phyloP scores from a whole-genome alignment of 148 eudicot genomes.

The Mesembryanthemum crystallinum region DNA sequence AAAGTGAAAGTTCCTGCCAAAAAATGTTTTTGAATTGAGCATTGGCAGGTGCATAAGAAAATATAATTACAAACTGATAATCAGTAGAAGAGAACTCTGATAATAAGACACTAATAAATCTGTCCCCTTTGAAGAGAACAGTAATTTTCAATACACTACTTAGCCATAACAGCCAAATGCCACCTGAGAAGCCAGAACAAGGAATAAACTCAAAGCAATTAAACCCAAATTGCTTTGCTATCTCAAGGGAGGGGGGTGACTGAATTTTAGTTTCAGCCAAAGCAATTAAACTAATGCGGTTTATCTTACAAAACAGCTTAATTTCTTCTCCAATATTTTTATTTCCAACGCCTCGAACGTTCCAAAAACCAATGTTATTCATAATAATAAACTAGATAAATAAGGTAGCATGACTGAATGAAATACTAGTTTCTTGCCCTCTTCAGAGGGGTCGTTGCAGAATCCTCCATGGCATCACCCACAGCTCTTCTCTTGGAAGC shows the following conservation, averaged over 20 bases:
- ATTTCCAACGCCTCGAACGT: neutral
- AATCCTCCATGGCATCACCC: too few species aligned
- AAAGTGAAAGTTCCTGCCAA: neutral
- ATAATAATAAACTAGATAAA: too few species aligned
- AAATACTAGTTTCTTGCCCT: too few species aligned
- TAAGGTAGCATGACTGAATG: too few species aligned
- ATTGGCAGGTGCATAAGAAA: too few species aligned
- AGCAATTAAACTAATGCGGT: neutral
- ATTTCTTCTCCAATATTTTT: neutral
- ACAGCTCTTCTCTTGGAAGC: too few species aligned
- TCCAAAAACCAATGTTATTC: neutral
- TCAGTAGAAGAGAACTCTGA: too few species aligned
- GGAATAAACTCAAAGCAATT: neutral
- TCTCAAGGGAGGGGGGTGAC: neutral
- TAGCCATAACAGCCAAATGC: neutral
- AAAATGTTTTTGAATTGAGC: neutral
- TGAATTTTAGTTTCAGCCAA: neutral
- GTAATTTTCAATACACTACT: neutral
- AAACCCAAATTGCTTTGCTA: neutral
- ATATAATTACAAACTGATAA: too few species aligned
- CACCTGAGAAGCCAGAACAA: neutral
- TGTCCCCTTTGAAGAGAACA: neutral
- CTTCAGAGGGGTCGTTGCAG: too few species aligned
- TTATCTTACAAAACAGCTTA: neutral
- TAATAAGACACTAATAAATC: neutral